A percentile compares a stretch with the other conserved stretches of the same genome.
Conservation (phyloP, 305 asterid genomes). For the Ilex paraguariensis region DNA sequence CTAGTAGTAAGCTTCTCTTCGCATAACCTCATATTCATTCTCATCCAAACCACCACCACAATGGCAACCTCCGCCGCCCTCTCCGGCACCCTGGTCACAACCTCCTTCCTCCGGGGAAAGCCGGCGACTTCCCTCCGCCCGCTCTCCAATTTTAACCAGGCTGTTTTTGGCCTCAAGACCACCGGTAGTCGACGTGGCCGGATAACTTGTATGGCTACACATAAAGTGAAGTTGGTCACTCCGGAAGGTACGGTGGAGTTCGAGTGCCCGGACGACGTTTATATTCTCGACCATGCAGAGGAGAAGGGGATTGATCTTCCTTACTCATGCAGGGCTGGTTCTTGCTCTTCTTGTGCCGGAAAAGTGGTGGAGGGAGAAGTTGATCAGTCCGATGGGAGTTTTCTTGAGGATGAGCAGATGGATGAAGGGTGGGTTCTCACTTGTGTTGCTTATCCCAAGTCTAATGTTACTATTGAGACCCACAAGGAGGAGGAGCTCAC, state of each 20-base stretch:
- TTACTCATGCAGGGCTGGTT: constrained; percentile 82
- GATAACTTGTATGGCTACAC: constrained; percentile 50
- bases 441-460: constrained; percentile 52
- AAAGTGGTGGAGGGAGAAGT: constrained; percentile 47
- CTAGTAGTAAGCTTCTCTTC: constrained; percentile 36
- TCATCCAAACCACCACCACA: too few relatives aligned
- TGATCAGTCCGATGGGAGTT: constrained; percentile 69
- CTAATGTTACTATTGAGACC: constrained; percentile 53
- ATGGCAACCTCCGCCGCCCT: constrained; percentile 36
- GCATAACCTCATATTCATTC: too few relatives aligned
- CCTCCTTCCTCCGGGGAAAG: constrained; percentile 49
- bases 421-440: constrained; percentile 58
- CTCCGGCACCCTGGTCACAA: constrained; percentile 46
- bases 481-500: constrained; percentile 71
- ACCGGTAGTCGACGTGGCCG: constrained; percentile 18
- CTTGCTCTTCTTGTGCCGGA: constrained; percentile 85
- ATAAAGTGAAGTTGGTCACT: constrained; percentile 67
- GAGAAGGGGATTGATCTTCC: constrained; percentile 60
- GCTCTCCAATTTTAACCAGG: constrained; percentile 27
- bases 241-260: constrained; percentile 40
- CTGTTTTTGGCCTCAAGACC: constrained; percentile 45
- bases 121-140: constrained; percentile 29
- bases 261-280: constrained; percentile 34
- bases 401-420: constrained; percentile 67
- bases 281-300: constrained; percentile 72